phyloP scores from a whole-genome alignment of 768 basidiomycete species.

The Exsudoporus frostii region DNA sequence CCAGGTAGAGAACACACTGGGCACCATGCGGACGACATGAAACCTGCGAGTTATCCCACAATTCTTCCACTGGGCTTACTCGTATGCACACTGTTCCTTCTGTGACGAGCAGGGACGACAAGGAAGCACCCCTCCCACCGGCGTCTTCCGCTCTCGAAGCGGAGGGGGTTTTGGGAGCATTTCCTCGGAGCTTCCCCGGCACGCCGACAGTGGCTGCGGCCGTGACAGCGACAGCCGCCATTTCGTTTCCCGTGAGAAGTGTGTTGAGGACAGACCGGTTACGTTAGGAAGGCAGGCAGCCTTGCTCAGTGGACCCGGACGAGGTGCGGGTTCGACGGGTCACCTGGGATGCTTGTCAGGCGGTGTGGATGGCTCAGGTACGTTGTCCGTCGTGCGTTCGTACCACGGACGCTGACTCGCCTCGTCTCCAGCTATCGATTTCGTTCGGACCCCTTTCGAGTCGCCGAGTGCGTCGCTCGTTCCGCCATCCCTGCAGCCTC shows the following conservation, averaged over 20 bases:
- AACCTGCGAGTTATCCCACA: neutral
- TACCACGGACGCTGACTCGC: no score
- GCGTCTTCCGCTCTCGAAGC: neutral
- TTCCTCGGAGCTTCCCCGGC: neutral
- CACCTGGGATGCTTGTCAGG: no score
- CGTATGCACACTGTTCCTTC: neutral
- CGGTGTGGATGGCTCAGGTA: no score
- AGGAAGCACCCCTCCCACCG: neutral
- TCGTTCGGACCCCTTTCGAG: no score
- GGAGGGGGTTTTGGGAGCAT: neutral
- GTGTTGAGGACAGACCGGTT: neutral
- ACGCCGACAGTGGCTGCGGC: neutral
- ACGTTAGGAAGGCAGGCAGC: conserved; percentile 1
- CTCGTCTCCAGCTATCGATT: no score
- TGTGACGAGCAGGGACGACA: neutral
- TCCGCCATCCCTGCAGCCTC: no score
- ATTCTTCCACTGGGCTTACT: neutral
- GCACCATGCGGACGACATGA: neutral
- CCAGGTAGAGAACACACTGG: neutral
- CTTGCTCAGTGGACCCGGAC: neutral
- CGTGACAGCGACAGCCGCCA: conserved; percentile 4
- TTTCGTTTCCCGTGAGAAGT: conserved; percentile 23
- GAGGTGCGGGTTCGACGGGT: no score
- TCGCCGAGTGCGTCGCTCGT: no score
- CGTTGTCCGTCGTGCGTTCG: no score